Evolutionary conservation across 139 green algal species (phyloP), one percentile per base, ranked within the genome.

Genomic region (Limnomonas spitsbergensis): DNA sequence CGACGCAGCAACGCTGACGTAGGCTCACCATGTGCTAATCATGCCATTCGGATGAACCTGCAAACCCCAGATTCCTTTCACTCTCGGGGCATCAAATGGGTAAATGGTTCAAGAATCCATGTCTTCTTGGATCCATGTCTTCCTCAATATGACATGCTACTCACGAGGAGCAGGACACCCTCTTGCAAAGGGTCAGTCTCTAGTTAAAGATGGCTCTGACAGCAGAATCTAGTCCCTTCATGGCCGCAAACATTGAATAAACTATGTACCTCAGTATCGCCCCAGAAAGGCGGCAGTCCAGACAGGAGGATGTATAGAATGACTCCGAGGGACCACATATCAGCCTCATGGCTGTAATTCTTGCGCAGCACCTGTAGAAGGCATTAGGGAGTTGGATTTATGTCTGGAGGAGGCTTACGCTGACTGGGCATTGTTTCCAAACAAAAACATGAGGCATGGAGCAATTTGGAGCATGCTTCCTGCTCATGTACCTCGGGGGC

Each of bases 231-330:
- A n/a, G 20, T 61, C 47, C 14, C 20, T 61, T 61, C 20, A 61
- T 61, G 47, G 47, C 47, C 14, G 14, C 14, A 61, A 61, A 14
- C 47, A 61, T 29, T 29, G 20, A 61, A 61, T 61, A 29, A 29
- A 61, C 47, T 61, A 14, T 61, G 47, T 61, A 61, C 47, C 47
- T 95, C 88, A 20, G 84, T 95, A 67, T 94, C 89, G 0, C 91
- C 94, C 88, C 89, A 96, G 85, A 97, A 97, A 34, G 94, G 94
- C n/a, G 93, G 90, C 67, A 95, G 81, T 1, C 94, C 94, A 1
- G 85, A 92, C 26, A 98, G 86, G 38, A 98, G 84, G 61, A 97
- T 95, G 92, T 96, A 97, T 9, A 98, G 86, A 40, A 95, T 94
- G 9, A 97, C 92, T n/a, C 94, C 94, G 56, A 95, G 84, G 39